phyloP scores from a whole-genome alignment of 2,329 filamentous ascomycete species.

The Trichoderma aggressivum region DNA sequence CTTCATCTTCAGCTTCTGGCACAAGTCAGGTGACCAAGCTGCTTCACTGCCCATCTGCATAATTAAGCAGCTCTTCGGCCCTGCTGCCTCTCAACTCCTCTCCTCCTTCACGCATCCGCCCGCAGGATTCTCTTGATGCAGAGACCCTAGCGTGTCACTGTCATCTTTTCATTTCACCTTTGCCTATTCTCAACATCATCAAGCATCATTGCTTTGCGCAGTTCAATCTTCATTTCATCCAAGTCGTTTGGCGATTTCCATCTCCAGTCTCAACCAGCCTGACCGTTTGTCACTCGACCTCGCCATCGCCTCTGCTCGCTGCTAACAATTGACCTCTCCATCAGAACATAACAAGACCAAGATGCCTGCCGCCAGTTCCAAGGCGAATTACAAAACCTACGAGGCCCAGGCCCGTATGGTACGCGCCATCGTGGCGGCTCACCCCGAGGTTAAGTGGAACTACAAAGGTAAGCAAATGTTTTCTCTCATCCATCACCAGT shows the following conservation, averaged over 20 bases:
- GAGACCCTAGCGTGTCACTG: background rate
- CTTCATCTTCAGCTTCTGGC: background rate
- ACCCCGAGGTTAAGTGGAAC: conserved; percentile 53
- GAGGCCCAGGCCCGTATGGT: conserved; percentile 59
- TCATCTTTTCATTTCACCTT: background rate
- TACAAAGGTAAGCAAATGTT: conserved; percentile 53
- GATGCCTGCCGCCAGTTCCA: conserved; percentile 43
- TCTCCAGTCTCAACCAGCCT: background rate
- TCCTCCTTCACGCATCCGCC: background rate
- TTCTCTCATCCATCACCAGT: background rate
- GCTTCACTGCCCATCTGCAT: background rate
- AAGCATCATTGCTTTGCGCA: background rate
- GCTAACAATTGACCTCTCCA: background rate
- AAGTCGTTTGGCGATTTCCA: background rate
- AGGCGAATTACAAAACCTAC: conserved; percentile 58
- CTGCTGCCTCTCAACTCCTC: background rate
- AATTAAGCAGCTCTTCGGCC: background rate
- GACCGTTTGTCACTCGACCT: background rate
- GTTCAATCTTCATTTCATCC: background rate
- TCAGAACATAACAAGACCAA: background rate
- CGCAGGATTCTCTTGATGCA: background rate
- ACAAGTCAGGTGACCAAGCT: conserved; percentile 10
- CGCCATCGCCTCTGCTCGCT: background rate
- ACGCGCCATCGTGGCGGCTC: conserved; percentile 58
- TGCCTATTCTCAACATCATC: background rate